Base-by-base conservation (phyloP, 2,329 filamentous ascomycete genomes). In the Seiridium cupressi region DNA sequence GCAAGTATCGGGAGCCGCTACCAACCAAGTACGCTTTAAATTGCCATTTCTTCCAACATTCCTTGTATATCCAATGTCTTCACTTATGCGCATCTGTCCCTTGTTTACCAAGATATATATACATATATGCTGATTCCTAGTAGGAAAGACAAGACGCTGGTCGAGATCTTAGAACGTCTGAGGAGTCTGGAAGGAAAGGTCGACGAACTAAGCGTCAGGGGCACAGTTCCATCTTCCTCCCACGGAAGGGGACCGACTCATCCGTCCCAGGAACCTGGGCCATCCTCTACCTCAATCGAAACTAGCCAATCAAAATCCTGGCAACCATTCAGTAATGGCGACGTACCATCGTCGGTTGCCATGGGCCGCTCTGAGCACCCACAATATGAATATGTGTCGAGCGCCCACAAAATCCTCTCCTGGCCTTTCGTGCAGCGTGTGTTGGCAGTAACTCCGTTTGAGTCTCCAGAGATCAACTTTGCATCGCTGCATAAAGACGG, bases 81-180 rank as follows among this genome's bases (percentile, higher is more conserved):
- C 2, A 26, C 18, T 26, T 26, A 26, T 26, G 18, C 18, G 18
- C 18, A 26, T 26, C 18, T 26, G 18, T 26, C 18, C 2, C 18
- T 26, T 26, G 18, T 26, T 26, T 26, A 26, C 18, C 18, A 2
- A 26, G 18, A 26, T 26, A 26, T 2, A 26, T 26, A 26, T 26
- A 26, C 18, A 26, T 26, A 26, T 26, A 26, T 26, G 18, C 64
- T 72, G 59, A 72, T 66, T 60, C 58, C 47, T 38, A 65, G 38
- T 66, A 87, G 84, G 69, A 88, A 88, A 72, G 85, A 88, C 69
- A 86, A 84, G 71, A 87, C 84, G 2, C 75, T 87, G 65, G 78
- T 84, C 47, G 83, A 88, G 66, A 87, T 88, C 57, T 74, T 87
- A 36, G 83, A 86, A 53, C 77, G 80, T 9, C 74, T 87, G 56